Percentiles rank a stretch among this genome's conserved stretches.
These are phyloP conservation scores for Amphichorda felina DNA, from an alignment of 2,329 filamentous ascomycete species.

Conservation along the genomic window DNA sequence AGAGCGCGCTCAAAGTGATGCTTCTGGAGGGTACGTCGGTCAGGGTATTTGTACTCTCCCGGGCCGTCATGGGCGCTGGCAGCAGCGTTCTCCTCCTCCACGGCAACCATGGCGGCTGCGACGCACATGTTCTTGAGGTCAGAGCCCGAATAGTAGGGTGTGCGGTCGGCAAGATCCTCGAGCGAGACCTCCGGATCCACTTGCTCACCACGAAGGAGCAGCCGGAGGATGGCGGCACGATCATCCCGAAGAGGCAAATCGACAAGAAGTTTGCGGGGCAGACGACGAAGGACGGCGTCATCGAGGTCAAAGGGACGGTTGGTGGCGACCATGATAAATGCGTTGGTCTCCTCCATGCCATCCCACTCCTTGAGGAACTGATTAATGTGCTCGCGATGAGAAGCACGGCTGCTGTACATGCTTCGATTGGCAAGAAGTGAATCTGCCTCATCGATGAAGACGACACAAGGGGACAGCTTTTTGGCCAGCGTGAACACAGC, in stretches of 20 bases:
- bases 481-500: constrained; percentile 86
- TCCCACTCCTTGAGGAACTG: constrained; percentile 98
- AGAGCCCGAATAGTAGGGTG: constrained; percentile 69
- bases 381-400: constrained; percentile 84
- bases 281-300: constrained; percentile 67
- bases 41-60: constrained; percentile 48
- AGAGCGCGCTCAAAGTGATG: constrained; percentile 78
- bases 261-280: constrained; percentile 61
- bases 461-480: constrained; percentile 82
- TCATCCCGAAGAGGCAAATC: constrained; percentile 59
- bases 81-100: constrained; percentile 56
- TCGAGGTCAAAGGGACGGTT: constrained; percentile 94
- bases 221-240: constrained; percentile 55
- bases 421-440: constrained; percentile 75
- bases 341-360: constrained; percentile 67
- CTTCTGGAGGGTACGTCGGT: constrained; percentile 37
- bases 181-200: constrained; percentile 52
- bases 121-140: constrained; percentile 78
- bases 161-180: constrained; percentile 49
- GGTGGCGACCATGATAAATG: constrained; percentile 97
- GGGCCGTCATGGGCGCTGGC: constrained; percentile 23
- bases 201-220: constrained; percentile 58
- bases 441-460: constrained; percentile 96
- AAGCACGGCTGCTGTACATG: constrained; percentile 51
- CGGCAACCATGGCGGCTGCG: constrained; percentile 66